Evolutionary conservation across 2,329 filamentous ascomycete species (phyloP), one percentile per base, ranked within the genome.

Genomic region (Trichocomaceae sp.): DNA sequence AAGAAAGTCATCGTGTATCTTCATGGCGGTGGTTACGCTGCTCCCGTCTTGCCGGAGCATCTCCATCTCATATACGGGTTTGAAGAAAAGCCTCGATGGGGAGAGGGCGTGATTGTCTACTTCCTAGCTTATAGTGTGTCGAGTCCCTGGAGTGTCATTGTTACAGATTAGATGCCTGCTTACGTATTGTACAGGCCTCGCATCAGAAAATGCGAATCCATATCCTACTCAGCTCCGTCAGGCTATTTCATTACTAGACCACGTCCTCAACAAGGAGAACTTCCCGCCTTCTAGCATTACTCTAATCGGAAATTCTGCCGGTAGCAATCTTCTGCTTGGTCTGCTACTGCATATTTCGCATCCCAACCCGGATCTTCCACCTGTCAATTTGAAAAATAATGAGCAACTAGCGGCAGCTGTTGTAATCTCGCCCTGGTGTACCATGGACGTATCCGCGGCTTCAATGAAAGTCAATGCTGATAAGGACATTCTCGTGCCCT

Each of bases 221-320:
- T 55, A 55, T 26, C 53, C 53, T 37, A 49, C 47, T n/a, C 53
- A 55, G 22, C 53, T 55, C 22, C 53, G 53, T 12, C 47, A 55
- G 23, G 53, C 53, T 5, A 46, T 51, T 31, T 50, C 47, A 7
- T 26, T 55, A 20, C 41, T 55, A 19, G 29, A 47, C 13, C 47
- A 55, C 20, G 35, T 55, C 20, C 42, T 51, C 44, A 55, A 55
- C 12, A 46, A 31, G 2, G 47, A 45, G 15, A 37, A 50, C 8
- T 45, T 50, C n/a, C 6, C 31, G 9, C 53, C 53, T 8, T 51
- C 53, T 13, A 29, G 26, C 35, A 51, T 55, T 7, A 55, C 47
- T 22, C 53, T 55, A 0, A 46, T 55, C 19, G 53, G 53, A 6
- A 55, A 55, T 12, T 55, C 53, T 5, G 53, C 53, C n/a, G 53